These are phyloP conservation scores for Pythium pyrilobum DNA, from an alignment of 352 stramenopile genomes.

Conservation along the genomic window DNA sequence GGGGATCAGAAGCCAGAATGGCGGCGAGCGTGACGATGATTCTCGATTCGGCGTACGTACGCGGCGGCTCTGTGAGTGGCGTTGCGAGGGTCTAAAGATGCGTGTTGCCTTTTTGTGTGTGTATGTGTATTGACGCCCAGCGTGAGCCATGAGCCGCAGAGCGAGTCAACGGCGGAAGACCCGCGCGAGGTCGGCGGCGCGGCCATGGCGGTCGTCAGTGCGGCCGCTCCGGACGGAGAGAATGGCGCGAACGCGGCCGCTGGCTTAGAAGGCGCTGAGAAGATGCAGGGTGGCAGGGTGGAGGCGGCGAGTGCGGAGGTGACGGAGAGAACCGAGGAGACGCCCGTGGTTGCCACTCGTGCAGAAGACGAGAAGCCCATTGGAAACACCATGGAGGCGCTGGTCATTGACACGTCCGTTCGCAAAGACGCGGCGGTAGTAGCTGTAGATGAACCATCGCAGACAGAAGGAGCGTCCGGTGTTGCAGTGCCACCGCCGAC, in stretches of 20 bases:
- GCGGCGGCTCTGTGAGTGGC: too few relatives aligned
- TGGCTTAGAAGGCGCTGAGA: not conserved
- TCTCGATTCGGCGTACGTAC: slow-evolving; percentile 8
- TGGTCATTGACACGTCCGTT: too few relatives aligned
- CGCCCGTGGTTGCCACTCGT: not conserved
- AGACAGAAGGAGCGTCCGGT: too few relatives aligned
- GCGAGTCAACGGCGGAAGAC: not conserved
- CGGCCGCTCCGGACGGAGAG: not conserved
- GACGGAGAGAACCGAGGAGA: not conserved
- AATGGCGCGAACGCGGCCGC: not conserved
- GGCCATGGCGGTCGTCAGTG: not conserved
- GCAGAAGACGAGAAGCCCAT: too few relatives aligned
- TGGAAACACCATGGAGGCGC: too few relatives aligned
- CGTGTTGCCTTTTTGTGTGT: not conserved
- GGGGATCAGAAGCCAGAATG: slow-evolving; percentile 12
- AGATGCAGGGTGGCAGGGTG: too few relatives aligned
- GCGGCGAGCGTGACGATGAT: slow-evolving; percentile 24
- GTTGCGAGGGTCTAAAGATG: not conserved
- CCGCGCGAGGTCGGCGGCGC: not conserved
- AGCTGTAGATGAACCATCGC: too few relatives aligned
- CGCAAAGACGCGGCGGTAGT: too few relatives aligned
- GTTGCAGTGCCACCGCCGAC: not conserved
- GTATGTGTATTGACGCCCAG: not conserved
- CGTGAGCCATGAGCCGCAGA: not conserved
- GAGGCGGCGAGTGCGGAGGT: not conserved